phyloP scores from a whole-genome alignment of 2,329 filamentous ascomycete genomes.

The Colletotrichum tropicale region DNA sequence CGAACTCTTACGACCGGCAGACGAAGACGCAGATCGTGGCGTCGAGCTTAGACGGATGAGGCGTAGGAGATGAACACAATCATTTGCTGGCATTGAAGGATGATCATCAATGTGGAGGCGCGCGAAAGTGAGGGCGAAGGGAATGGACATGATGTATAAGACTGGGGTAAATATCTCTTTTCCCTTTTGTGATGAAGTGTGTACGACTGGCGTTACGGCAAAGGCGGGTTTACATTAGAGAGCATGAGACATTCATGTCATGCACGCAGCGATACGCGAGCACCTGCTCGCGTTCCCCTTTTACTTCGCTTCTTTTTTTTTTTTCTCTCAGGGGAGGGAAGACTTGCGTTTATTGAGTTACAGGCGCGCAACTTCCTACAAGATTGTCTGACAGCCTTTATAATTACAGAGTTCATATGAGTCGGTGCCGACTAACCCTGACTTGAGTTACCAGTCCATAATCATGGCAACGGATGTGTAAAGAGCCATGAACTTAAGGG shows the following conservation, averaged over 20 bases:
- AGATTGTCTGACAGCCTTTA: neutral
- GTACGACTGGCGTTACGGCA: neutral
- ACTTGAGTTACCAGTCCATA: slow-evolving; percentile 29
- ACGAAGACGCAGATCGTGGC: neutral
- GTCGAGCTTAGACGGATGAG: slow-evolving; percentile 35
- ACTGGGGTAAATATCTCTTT: neutral
- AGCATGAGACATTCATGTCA: neutral
- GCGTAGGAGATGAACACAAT: slow-evolving; percentile 26
- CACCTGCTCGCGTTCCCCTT: neutral
- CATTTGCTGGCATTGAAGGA: neutral
- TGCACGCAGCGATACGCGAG: neutral
- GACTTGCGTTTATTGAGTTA: neutral
- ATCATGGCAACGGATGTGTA: slow-evolving; percentile 45
- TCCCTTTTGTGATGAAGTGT: neutral
- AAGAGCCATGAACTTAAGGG: slow-evolving; percentile 47
- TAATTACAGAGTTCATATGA: neutral
- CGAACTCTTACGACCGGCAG: neutral
- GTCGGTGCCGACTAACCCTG: neutral
- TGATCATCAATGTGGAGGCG: neutral
- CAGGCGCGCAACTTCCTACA: neutral
- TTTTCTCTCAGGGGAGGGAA: neutral
- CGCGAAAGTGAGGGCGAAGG: neutral
- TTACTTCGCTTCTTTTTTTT: neutral
- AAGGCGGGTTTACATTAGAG: neutral
- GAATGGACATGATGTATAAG: neutral